Conservation (phyloP, 202 grass and related monocot genomes). For the Carex arenaria region DNA sequence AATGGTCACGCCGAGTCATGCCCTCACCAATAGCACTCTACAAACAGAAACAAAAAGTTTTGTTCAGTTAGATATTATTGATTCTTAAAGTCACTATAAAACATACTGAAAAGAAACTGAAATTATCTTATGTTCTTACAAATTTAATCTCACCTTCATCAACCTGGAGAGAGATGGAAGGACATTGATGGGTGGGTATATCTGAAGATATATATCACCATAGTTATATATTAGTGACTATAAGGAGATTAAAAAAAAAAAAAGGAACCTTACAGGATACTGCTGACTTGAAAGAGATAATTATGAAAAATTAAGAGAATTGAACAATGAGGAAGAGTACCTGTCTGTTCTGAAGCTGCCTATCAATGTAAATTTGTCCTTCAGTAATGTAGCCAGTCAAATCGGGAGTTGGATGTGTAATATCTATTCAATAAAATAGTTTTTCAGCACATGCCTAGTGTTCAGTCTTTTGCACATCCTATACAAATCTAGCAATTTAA, state of each 20-base stretch:
- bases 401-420: constrained; percentile 98
- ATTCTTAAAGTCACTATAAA: background rate
- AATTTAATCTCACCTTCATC: constrained; percentile 78
- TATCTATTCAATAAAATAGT: constrained; percentile 47
- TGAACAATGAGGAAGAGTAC: constrained; percentile 30
- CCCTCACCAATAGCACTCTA: constrained; percentile 99
- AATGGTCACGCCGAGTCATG: constrained; percentile 97
- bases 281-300: constrained; percentile 4
- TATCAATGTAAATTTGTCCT: constrained; percentile 99
- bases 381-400: constrained; percentile 99
- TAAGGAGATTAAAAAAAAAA: constrained; percentile 7
- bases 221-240: constrained; percentile 10
- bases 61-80: background rate
- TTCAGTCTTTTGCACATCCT: background rate
- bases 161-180: constrained; percentile 94
- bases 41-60: constrained; percentile 18
- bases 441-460: background rate
- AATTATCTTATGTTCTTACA: background rate
- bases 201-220: constrained; percentile 35
- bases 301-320: background rate
- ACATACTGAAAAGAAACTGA: constrained; percentile 6
- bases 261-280: constrained; percentile 3
- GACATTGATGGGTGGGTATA: constrained; percentile 98
- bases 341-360: constrained; percentile 97
- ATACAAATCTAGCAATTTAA: background rate